Percentiles rank a stretch among this genome's conserved stretches.
Conservation (phyloP, 768 basidiomycete genomes). For the Podaxis sp. region DNA sequence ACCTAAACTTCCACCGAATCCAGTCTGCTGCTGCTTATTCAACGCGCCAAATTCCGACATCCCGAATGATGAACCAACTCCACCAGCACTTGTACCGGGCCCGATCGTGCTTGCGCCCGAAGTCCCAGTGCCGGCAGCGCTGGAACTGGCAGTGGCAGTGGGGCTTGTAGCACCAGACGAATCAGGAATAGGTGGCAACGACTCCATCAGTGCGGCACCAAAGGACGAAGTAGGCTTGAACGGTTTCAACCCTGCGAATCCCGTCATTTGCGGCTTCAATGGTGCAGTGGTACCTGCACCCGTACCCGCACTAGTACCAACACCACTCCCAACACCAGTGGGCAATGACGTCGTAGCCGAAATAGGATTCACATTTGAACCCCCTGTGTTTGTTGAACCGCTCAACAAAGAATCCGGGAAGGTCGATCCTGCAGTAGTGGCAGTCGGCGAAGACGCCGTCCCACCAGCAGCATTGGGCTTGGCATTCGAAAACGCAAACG, state of each 20-base stretch:
- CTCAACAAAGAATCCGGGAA: conserved; percentile 46
- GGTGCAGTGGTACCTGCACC: conserved; percentile 16
- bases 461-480: conserved; percentile 17
- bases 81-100: not conserved
- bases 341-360: conserved; percentile 9
- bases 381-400: conserved; percentile 21
- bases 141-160: conserved; percentile 32
- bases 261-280: conserved; percentile 44
- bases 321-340: conserved; percentile 4
- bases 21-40: conserved; percentile 10
- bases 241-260: conserved; percentile 62
- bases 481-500: conserved; percentile 47
- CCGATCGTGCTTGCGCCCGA: not conserved
- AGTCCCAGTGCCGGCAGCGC: conserved; percentile 17
- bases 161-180: conserved; percentile 46
- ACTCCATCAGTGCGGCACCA: conserved; percentile 69
- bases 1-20: conserved; percentile 1
- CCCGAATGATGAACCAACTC: not conserved
- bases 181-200: conserved; percentile 69
- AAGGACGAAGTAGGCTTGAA: conserved; percentile 84
- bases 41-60: conserved; percentile 1
- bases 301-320: not conserved
- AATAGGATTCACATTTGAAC: conserved; percentile 22
- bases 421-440: conserved; percentile 36
- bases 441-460: conserved; percentile 15